Base-by-base conservation (phyloP, 2,329 filamentous ascomycete species). In the Cryphonectria radicalis region DNA sequence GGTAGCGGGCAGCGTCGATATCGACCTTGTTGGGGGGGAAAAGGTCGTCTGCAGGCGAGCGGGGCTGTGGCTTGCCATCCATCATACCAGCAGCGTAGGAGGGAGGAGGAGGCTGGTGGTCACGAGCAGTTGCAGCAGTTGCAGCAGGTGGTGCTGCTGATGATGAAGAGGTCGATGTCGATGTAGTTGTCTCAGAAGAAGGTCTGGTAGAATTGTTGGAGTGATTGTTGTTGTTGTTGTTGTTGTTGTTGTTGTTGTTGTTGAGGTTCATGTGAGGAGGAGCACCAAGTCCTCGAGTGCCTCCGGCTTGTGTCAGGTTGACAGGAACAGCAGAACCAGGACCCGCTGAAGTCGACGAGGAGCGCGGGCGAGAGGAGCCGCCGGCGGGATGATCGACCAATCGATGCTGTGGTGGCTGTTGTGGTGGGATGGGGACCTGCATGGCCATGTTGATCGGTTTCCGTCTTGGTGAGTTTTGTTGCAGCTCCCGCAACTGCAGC, bases 1-100 rank as follows among this genome's bases (percentile, higher is more conserved):
- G 69, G 71, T 71, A 73, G 42, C 71, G 69, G 3, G 71, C 71
- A 50, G 71, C 71, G 59, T 73, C 71, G 50, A 73, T 50, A 63
- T 73, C 71, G 63, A 73, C 71, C 63, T 73, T 73, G 69, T 73
- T 73, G n/a, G 66, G 46, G 1, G 71, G 71, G 40, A 68, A 67
- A 19, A 65, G 57, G 64, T 43, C 65, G 22, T 73, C 71, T 37
- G 63, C 66, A n/a, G 69, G 68, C 14, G 71, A 71, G 65, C 71
- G 65, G 42, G 71, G 68, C 22, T 37, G 62, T 35, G 57, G 22
- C n/a, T 42, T 60, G 55, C 50, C 32, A 13, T 32, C 57, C 19
- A 50, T 59, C 55, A 32, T 28, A 6, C 25, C 55, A 19, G 55
- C 55, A 19, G 55, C 25, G 63, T 64, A 64, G 4, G 62, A 64